Percentiles rank a stretch among this genome's conserved stretches.
Evolutionary conservation across 202 grass and related monocot species (phyloP).

Genomic region (Zoysia matrella): DNA sequence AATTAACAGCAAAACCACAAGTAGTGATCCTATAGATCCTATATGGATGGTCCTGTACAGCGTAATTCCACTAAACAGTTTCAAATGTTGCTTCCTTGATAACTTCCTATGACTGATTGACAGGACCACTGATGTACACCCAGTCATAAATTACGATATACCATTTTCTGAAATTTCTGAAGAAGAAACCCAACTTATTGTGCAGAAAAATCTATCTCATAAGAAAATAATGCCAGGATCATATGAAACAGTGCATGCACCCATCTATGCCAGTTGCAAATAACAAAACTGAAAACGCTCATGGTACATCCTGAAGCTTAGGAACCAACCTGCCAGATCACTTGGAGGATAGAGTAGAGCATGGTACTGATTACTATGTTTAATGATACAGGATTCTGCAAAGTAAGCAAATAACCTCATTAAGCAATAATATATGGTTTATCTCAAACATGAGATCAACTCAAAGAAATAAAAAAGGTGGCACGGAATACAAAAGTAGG

Average conservation of each 20-base stretch:
- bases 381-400: slow-evolving; percentile 66
- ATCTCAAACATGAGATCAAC: background rate
- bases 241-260: background rate
- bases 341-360: slow-evolving; percentile 94
- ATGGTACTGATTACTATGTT: slow-evolving; percentile 92
- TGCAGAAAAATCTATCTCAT: background rate
- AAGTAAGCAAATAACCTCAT: slow-evolving; percentile 40
- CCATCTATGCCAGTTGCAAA: background rate
- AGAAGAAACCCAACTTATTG: background rate
- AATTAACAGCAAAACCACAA: background rate
- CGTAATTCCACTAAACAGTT: slow-evolving; percentile 9
- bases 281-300: background rate
- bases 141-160: background rate
- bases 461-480: background rate
- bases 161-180: background rate
- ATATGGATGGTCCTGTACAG: background rate
- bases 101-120: background rate
- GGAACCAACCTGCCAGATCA: slow-evolving; percentile 87
- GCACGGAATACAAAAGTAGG: background rate
- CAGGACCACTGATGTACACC: background rate
- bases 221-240: background rate
- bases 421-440: slow-evolving; percentile 14
- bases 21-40: background rate
- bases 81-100: background rate
- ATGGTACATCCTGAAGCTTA: background rate